phyloP scores from a whole-genome alignment of 1,139 yeast genomes.

The Hemisphaericaspora subhashii region DNA sequence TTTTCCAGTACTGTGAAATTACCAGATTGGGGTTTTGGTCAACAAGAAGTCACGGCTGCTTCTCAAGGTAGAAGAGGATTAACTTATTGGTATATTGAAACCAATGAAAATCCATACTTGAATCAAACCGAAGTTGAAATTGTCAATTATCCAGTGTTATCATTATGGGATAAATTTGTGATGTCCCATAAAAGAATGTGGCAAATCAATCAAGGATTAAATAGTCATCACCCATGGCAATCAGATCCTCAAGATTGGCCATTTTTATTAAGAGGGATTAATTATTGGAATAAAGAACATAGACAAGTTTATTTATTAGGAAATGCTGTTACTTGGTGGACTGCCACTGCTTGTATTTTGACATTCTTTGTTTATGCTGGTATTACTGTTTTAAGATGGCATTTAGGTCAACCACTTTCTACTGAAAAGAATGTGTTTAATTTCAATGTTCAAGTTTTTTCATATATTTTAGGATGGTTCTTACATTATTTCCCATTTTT shows the following conservation, averaged over 20 bases:
- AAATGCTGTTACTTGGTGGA: conserved; percentile 90
- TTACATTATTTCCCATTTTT: conserved; percentile 85
- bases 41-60: conserved; percentile 95
- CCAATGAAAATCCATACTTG: conserved; percentile 51
- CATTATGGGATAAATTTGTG: conserved; percentile 67
- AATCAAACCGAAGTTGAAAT: conserved; percentile 24
- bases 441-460: conserved; percentile 69
- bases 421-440: conserved; percentile 58
- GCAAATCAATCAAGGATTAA: conserved; percentile 82
- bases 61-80: conserved; percentile 73
- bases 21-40: conserved; percentile 96
- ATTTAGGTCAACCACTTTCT: conserved; percentile 54
- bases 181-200: conserved; percentile 91
- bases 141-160: conserved; percentile 59
- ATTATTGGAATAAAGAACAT: conserved; percentile 83
- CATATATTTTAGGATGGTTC: conserved; percentile 78
- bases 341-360: conserved; percentile 59
- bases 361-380: conserved; percentile 55
- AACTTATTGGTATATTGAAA: conserved; percentile 87
- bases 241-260: conserved; percentile 93
- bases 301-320: conserved; percentile 86
- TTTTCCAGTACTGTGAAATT: conserved; percentile 84
- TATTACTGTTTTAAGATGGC: conserved; percentile 72
- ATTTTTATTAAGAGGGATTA: conserved; percentile 82
- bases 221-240: conserved; percentile 84